Evolutionary conservation across 2,329 filamentous ascomycete genomes (phyloP).

Genomic region (Neofusicoccum umdonicola): DNA sequence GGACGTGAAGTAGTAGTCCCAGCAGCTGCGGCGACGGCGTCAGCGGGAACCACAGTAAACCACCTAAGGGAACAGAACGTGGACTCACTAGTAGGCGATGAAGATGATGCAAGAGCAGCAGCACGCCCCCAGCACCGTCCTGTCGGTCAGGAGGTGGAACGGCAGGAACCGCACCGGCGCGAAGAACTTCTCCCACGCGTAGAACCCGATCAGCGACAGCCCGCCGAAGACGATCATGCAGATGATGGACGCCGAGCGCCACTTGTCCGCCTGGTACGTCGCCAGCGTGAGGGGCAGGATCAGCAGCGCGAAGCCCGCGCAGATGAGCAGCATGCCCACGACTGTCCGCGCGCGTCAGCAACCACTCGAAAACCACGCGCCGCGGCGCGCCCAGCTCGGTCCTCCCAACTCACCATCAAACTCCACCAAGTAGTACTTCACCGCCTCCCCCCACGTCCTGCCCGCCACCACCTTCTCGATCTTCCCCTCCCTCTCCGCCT

Average conservation of each 20-base stretch:
- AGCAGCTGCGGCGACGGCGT: conserved; percentile 29
- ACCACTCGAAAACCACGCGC: too few relatives aligned
- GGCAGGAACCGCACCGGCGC: conserved; percentile 43
- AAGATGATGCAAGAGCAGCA: conserved; percentile 42
- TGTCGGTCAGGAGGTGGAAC: conserved; percentile 48
- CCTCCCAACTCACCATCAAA: not conserved
- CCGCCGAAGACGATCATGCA: conserved; percentile 42
- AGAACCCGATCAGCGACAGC: conserved; percentile 36
- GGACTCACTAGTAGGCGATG: conserved; percentile 21
- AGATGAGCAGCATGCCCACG: conserved; percentile 61
- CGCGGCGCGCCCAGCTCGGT: too few relatives aligned
- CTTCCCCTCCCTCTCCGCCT: not conserved
- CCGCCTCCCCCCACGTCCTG: not conserved
- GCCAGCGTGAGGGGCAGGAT: conserved; percentile 60
- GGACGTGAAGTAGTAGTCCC: conserved; percentile 35
- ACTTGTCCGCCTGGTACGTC: conserved; percentile 25
- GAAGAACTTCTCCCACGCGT: conserved; percentile 38
- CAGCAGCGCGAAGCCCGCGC: conserved; percentile 61
- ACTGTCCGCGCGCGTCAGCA: conserved; percentile 31
- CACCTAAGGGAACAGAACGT: too few relatives aligned
- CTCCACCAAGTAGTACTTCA: not conserved
- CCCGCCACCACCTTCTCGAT: conserved; percentile 5
- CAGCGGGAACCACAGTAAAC: not conserved
- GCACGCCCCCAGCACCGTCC: conserved; percentile 54
- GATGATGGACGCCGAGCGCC: conserved; percentile 41